Evolutionary conservation across 192 early-diverging fungal genomes (phyloP), one percentile per base, ranked within the genome.

Genomic region (Entomortierella parvispora): DNA sequence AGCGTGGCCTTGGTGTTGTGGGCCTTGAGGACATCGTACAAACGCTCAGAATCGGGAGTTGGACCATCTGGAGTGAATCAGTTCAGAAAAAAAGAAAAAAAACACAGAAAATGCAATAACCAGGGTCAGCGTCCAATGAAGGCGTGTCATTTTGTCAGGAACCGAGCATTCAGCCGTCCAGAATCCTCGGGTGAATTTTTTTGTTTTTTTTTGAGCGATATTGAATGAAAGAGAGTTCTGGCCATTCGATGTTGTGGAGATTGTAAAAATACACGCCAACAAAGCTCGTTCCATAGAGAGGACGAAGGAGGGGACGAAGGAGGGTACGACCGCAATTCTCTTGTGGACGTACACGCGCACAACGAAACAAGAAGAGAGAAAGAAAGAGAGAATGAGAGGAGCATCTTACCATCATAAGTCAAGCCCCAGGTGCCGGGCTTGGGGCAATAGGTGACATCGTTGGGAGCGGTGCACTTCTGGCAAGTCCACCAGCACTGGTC

Each of bases 401-500:
- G 6, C 18, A 3, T 5, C 62, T 51, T 68, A 68, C 66, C 85
- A 60, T 84, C 85, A 47, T 70, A 87, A 20, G 86, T 87, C 12
- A 85, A 17, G 26, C 82, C 84, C 83, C 86, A 87, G 65, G 75
- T 63, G 18, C 74, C 79, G 40, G 74, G 46, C 51, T 80, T 70
- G 3, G 86, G 85, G 44, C 85, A 87, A 26, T 12, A 12, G 26
- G 51, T 43, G 25, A 85, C 58, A 52, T 69, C 70, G 5, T 53
- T 56, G 3, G 68, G 37, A 23, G 61, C 59, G 25, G 42, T 52
- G 47, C 76, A 76, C 12, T 81, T 80, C 26, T 75, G 69, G 22
- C 79, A 83, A 17, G 82, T 80, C 86, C 86, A 87, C 65, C 80
- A 80, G 31, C 86, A 85, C 58, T 77, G 83, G 29, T 45, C 62